Evolutionary conservation across 805 yeast species (phyloP), one percentile per base, ranked within the genome.

Genomic region (Ogataea naganishii): DNA sequence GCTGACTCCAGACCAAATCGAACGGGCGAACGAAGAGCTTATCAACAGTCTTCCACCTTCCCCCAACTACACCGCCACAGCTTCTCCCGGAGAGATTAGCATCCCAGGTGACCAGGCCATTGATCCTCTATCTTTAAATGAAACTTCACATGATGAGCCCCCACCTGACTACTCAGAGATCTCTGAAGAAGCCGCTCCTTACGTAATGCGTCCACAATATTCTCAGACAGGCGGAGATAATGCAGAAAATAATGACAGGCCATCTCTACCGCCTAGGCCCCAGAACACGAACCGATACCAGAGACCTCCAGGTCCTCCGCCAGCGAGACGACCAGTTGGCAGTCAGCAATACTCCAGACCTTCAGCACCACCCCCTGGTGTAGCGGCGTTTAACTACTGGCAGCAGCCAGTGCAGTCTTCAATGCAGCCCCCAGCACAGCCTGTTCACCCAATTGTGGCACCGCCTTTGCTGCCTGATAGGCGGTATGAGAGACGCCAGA

Each of bases 111-210:
- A 44, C 17, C 44, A 37, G 28, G 49, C 54, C 2, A 48, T 51
- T 20, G 46, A 47, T 23, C 50, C 48, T 1, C 31, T 44, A n/a
- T 26, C 29, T 4, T 35, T 48, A 9, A 46, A 47, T 24, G 54
- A 49, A 13, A 29, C 23, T 11, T 32, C 37, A 6, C 51, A 51
- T 0, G 37, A 33, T 14, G 57, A 48, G 23, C 55, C 52, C 5
- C 65, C 65, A 3, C 66, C 66, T 2, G 51, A 49, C 6, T 61
- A 61, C 33, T 43, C 59, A 1, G 59, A 51, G 26, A 38, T 52
- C 15, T 50, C 54, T 7, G 42, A 56, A 2, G 46, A 41, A 1
- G 30, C 37, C 7, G 45, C 44, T 2, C 36, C 31, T 2, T 19
- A 38, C 13, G 38, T 44, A 2, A 24, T 34, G 21, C 33, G 49